Percentiles rank a stretch among this genome's conserved stretches.
Evolutionary conservation across 345 rosid species (phyloP).

Genomic region (Eucalyptus cladocalyx): DNA sequence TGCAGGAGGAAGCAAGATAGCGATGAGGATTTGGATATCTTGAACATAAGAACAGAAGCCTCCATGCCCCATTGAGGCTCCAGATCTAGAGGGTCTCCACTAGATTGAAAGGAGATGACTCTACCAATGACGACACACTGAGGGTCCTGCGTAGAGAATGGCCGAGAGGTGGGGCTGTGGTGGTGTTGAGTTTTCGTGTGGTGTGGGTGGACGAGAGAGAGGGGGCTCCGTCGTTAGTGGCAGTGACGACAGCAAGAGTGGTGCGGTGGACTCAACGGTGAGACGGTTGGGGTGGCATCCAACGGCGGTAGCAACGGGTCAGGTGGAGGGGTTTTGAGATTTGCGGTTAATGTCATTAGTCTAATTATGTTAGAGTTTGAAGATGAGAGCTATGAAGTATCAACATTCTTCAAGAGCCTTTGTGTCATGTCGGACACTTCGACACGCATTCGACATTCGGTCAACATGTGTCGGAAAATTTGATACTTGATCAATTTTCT

Average conservation of each 20-base stretch:
- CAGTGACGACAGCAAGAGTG: neutral
- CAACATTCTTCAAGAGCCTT: fast-evolving
- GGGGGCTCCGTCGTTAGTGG: neutral
- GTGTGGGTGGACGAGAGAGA: neutral
- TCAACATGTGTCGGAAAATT: fast-evolving
- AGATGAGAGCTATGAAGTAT: neutral
- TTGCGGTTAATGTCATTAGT: neutral
- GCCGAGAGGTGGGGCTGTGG: neutral
- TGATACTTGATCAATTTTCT: fast-evolving
- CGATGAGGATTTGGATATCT: neutral
- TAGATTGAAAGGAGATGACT: neutral
- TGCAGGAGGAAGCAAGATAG: neutral
- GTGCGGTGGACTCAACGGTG: neutral
- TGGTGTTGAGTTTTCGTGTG: neutral
- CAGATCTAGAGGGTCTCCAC: neutral
- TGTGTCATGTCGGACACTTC: fast-evolving
- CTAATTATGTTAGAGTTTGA: neutral
- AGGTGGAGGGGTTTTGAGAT: neutral
- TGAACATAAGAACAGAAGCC: neutral
- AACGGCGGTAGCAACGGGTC: neutral
- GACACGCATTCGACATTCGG: fast-evolving
- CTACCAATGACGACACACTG: neutral
- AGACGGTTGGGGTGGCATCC: neutral
- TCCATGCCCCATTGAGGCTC: neutral
- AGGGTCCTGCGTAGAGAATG: neutral